Percentiles rank a stretch among this genome's conserved stretches.
Evolutionary conservation across 2,329 filamentous ascomycete species (phyloP).

Genomic region (Dactylella cylindrospora): DNA sequence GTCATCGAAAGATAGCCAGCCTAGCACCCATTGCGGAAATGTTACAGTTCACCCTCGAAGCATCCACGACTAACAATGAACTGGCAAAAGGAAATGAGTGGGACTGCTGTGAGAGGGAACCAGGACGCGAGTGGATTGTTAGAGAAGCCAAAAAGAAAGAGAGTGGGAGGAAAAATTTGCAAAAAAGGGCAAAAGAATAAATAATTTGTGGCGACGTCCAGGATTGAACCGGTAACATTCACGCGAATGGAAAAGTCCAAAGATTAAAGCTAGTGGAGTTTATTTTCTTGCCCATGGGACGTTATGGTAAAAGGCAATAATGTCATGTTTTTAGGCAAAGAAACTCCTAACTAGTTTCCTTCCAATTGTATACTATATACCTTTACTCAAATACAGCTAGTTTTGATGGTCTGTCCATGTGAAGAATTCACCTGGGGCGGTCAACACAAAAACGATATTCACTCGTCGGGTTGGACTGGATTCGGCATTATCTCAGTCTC

Average conservation of each 20-base stretch:
- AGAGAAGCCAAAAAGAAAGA: neutral
- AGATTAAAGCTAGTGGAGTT: constrained; percentile 45
- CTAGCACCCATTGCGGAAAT: too few species aligned
- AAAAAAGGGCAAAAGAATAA: constrained; percentile 35
- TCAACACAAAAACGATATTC: too few species aligned
- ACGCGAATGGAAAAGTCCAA: constrained; percentile 24
- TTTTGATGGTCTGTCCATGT: constrained; percentile 11
- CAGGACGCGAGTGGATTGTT: too few species aligned
- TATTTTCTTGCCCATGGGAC: constrained; percentile 45
- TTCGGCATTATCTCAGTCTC: neutral
- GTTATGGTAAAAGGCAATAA: constrained; percentile 46
- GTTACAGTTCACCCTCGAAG: too few species aligned
- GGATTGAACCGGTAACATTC: constrained; percentile 44
- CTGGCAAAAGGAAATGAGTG: too few species aligned
- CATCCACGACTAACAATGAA: too few species aligned
- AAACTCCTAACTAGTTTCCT: constrained; percentile 25
- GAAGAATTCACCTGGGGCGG: too few species aligned
- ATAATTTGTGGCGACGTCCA: constrained; percentile 36
- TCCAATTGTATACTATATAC: constrained; percentile 1
- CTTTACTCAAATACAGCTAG: neutral
- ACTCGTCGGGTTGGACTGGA: too few species aligned
- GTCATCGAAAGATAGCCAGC: too few species aligned
- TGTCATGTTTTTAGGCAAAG: constrained; percentile 46
- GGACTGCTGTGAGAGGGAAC: too few species aligned
- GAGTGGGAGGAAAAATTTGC: too few species aligned